phyloP scores from a whole-genome alignment of 345 rosid species.

The Tarenaya hassleriana region DNA sequence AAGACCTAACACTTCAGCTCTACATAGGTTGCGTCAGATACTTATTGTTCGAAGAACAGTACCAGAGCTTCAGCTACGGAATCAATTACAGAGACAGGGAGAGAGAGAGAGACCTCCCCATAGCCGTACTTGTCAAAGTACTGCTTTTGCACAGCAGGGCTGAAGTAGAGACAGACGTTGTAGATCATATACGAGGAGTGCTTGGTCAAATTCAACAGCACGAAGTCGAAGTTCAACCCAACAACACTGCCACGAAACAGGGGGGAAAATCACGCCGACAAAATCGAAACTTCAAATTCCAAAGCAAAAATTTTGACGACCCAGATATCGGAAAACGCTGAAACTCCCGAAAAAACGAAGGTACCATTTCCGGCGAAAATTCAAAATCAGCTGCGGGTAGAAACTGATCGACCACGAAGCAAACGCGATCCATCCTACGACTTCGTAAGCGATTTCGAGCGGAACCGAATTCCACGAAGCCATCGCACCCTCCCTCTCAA shows the following conservation, averaged over 20 bases:
- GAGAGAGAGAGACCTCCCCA: conserved; percentile 24
- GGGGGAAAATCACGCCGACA: no score
- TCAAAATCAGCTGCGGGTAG: conserved; percentile 82
- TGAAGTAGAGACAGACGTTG: conserved; percentile 82
- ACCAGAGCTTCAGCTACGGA: background rate
- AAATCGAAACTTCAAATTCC: no score
- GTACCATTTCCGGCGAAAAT: conserved; percentile 70
- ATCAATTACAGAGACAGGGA: background rate
- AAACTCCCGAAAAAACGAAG: background rate
- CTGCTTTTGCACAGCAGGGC: conserved; percentile 66
- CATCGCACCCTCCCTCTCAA: conserved; percentile 30
- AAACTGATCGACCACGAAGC: conserved; percentile 74
- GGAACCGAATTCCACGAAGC: conserved; percentile 82
- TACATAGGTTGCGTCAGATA: background rate
- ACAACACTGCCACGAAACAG: conserved; percentile 44
- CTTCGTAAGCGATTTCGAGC: conserved; percentile 53
- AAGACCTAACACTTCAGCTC: background rate
- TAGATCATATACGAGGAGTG: conserved; percentile 91
- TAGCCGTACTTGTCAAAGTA: conserved; percentile 67
- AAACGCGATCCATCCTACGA: conserved; percentile 78
- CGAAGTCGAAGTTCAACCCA: conserved; percentile 92
- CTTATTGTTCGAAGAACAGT: background rate
- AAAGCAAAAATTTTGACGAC: background rate
- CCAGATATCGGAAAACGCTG: background rate
- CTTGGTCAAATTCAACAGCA: conserved; percentile 80